Percentiles rank a stretch among this genome's conserved stretches.
phyloP scores from a whole-genome alignment of 495 filamentous ascomycete genomes.

The Rhizodiscina lignyota region DNA sequence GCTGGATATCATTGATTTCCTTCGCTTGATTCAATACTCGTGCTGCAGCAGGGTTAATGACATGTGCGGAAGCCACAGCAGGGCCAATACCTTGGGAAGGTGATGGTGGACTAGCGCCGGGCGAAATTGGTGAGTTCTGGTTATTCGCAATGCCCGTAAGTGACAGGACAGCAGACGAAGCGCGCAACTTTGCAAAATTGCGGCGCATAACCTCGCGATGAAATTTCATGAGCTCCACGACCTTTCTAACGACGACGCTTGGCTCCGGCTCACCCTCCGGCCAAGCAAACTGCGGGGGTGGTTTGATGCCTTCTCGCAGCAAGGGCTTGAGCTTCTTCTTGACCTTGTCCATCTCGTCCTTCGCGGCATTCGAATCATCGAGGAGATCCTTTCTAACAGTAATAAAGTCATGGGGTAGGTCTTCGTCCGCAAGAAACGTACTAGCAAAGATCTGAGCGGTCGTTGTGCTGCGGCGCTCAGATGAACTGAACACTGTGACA shows the following conservation, averaged over 20 bases:
- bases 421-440: slow-evolving; percentile 75
- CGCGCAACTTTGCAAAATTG: slow-evolving; percentile 62
- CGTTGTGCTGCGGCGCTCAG: slow-evolving; percentile 82
- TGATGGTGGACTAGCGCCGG: background rate
- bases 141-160: slow-evolving; percentile 28
- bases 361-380: slow-evolving; percentile 97
- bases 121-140: background rate
- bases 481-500: slow-evolving; percentile 85
- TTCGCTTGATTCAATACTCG: background rate
- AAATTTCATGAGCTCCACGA: slow-evolving; percentile 94
- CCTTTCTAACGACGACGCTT: slow-evolving; percentile 72
- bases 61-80: background rate
- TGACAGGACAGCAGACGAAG: slow-evolving; percentile 40
- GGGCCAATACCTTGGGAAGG: too few species aligned
- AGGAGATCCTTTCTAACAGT: slow-evolving; percentile 83
- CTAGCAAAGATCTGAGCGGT: slow-evolving; percentile 93
- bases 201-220: slow-evolving; percentile 86
- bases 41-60: slow-evolving; percentile 13
- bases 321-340: slow-evolving; percentile 96
- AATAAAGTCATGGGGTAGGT: slow-evolving; percentile 67
- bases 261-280: slow-evolving; percentile 84
- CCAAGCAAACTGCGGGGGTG: slow-evolving; percentile 92
- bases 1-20: too few species aligned
- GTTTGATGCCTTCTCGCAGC: slow-evolving; percentile 68
- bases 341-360: slow-evolving; percentile 98